Evolutionary conservation across 306 rosid species (phyloP).

Genomic region (Prunus mira): DNA sequence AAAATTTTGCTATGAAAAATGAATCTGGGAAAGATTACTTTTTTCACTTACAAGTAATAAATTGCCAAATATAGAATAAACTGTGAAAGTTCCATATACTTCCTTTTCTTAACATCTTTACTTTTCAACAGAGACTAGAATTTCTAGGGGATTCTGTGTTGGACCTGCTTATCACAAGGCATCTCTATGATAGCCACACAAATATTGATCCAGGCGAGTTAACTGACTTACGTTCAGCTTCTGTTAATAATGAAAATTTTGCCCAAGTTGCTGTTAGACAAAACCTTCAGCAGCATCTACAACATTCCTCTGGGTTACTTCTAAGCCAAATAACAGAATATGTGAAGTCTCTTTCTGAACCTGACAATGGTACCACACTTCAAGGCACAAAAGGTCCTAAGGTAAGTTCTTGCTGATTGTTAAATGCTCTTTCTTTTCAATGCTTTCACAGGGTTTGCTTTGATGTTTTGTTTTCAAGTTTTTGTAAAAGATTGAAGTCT

Average conservation of each 20-base stretch:
- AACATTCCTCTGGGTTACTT: conserved; percentile 64
- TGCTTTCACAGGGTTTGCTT: not conserved
- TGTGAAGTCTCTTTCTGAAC: conserved; percentile 50
- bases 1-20: not conserved
- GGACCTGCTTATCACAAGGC: conserved; percentile 86
- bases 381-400: conserved; percentile 65
- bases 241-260: conserved; percentile 81
- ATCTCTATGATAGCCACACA: conserved; percentile 60
- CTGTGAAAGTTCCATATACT: conserved; percentile 14
- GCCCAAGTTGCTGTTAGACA: conserved; percentile 79
- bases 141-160: conserved; percentile 91
- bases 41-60: not conserved
- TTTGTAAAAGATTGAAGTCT: not conserved
- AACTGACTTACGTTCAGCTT: conserved; percentile 93
- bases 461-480: not conserved
- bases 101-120: conserved; percentile 19
- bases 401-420: conserved; percentile 39
- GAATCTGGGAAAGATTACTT: not conserved
- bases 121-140: conserved; percentile 76
- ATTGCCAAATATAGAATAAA: not conserved
- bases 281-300: conserved; percentile 69
- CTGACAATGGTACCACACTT: conserved; percentile 29
- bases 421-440: not conserved
- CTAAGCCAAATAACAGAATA: conserved; percentile 68
- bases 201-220: conserved; percentile 84